Base-by-base conservation (phyloP, 768 basidiomycete species). In the Vararia minispora region DNA sequence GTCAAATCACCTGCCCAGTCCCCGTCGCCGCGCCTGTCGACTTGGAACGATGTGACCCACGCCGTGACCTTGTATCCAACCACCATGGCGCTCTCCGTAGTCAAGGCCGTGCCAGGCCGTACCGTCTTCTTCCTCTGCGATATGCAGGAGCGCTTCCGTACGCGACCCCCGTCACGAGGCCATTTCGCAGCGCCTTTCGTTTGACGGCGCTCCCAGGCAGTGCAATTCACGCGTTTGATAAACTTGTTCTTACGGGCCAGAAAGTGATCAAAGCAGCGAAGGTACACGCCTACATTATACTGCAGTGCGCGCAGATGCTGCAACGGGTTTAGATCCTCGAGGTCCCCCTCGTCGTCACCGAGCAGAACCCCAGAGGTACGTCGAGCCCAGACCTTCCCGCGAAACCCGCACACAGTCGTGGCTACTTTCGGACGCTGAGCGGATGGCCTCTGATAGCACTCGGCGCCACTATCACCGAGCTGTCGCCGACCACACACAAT, bases 91-190 rank as follows among this genome's bases (percentile, higher is more conserved):
- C 52, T 39, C 16, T 21, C 28, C 48, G 62, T 55, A 26, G 48
- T 51, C 13, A 64, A 51, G 39, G 59, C 58, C 49, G 58, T 47
- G 59, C 78, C 55, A 28, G 48, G 45, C 3, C 48, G 49, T 14
- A 60, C 73, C 12, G 52, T 82, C 33, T 74, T 94, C 64, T 71
- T 92, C 41, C 61, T 88, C 20, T 95, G 90, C 55, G 91, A 94
- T 56, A 59, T 92, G 2, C 90, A 92, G 59, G 64, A 71, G 6
- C 71, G 73, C 45, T 82, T 89, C 60, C 62, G 86, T 87, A 48
- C 45, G 75, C 42, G 8, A 13, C 17, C 11, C 23, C n/a, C n/a
- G 8, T 10, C n/a, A 14, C 12, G 7, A 20, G 31, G 16, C 30
- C 26, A 22, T 2, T 12, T 29, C 18, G 23, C n/a, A 12, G 12